A percentile compares a stretch with the other conserved stretches of the same genome.
These are phyloP conservation scores for Dissophora globulifera DNA, from an alignment of 192 early-diverging fungal genomes.

Conservation along the genomic window DNA sequence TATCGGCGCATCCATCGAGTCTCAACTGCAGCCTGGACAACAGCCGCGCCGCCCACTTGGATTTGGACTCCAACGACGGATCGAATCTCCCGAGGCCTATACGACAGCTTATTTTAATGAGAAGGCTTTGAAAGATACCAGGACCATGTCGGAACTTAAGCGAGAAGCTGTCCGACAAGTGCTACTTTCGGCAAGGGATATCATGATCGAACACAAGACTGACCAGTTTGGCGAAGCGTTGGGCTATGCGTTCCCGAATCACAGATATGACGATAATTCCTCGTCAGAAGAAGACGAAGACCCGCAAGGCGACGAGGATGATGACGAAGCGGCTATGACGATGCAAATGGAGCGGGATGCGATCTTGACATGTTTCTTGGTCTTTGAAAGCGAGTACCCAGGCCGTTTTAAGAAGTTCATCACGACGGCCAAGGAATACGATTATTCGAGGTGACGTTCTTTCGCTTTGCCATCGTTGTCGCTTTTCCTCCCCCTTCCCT, in stretches of 20 bases:
- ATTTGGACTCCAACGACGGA: not conserved
- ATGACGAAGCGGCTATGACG: slow-evolving; percentile 33
- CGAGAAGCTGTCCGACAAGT: slow-evolving; percentile 7
- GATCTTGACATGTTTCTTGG: slow-evolving; percentile 30
- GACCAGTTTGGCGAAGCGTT: slow-evolving; percentile 24
- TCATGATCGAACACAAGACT: slow-evolving; percentile 29
- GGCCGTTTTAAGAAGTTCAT: slow-evolving; percentile 3
- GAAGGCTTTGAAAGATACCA: slow-evolving; percentile 2
- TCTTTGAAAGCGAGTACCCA: slow-evolving; percentile 5
- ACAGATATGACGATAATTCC: slow-evolving; percentile 19
- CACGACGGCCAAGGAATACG: slow-evolving; percentile 17
- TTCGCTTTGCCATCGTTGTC: not conserved
- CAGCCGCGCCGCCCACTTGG: not conserved
- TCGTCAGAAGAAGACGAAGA: not conserved
- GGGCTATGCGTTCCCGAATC: slow-evolving; percentile 23
- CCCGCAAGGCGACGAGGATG: slow-evolving; percentile 19
- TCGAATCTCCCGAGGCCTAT: not conserved
- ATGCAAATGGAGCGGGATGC: slow-evolving; percentile 45
- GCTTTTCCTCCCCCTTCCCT: not conserved
- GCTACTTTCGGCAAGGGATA: slow-evolving; percentile 10
- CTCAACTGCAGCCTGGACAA: not conserved
- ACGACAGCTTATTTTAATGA: slow-evolving; percentile 3
- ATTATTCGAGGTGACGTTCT: slow-evolving; percentile 31
- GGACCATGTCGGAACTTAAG: slow-evolving; percentile 32
- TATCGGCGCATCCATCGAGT: not conserved